These are phyloP conservation scores for Peziza echinospora DNA, from an alignment of 495 filamentous ascomycete species.

Conservation along the genomic window DNA sequence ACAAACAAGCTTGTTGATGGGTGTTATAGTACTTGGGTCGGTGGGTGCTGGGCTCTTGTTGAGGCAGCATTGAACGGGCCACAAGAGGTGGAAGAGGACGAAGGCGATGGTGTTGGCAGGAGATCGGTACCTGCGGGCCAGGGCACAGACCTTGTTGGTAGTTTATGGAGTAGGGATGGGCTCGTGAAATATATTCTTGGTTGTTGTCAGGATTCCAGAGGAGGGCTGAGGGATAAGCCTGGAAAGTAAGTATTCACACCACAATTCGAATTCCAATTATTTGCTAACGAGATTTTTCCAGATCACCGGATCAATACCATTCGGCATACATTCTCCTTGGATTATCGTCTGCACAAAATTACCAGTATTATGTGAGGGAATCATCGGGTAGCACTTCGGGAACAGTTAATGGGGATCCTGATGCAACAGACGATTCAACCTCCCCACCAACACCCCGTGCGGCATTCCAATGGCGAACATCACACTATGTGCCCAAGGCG, in stretches of 20 bases:
- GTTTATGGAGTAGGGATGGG: constrained; percentile 64
- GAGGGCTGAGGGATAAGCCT: constrained; percentile 86
- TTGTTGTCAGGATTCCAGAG: constrained; percentile 59
- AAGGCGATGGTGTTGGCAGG: not conserved
- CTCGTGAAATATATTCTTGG: constrained; percentile 68
- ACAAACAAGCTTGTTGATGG: constrained; percentile 98
- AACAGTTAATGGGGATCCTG: no score
- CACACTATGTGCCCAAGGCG: not conserved
- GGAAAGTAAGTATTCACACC: constrained; percentile 41
- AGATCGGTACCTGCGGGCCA: not conserved
- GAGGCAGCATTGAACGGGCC: constrained; percentile 50
- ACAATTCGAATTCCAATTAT: not conserved
- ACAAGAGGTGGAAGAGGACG: constrained; percentile 2
- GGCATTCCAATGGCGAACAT: not conserved
- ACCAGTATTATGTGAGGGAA: constrained; percentile 39
- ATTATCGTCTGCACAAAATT: constrained; percentile 58
- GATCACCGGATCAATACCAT: constrained; percentile 71
- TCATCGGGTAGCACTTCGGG: no score
- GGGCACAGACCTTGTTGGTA: constrained; percentile 18
- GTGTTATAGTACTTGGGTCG: constrained; percentile 95
- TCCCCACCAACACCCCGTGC: not conserved
- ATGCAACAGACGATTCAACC: not conserved
- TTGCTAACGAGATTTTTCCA: constrained; percentile 19
- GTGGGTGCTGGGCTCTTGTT: constrained; percentile 75
- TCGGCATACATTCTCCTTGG: constrained; percentile 76